Percentiles rank a stretch among this genome's conserved stretches.
phyloP scores from a whole-genome alignment of 2,329 filamentous ascomycete species.

The Cyphellophora europaea region DNA sequence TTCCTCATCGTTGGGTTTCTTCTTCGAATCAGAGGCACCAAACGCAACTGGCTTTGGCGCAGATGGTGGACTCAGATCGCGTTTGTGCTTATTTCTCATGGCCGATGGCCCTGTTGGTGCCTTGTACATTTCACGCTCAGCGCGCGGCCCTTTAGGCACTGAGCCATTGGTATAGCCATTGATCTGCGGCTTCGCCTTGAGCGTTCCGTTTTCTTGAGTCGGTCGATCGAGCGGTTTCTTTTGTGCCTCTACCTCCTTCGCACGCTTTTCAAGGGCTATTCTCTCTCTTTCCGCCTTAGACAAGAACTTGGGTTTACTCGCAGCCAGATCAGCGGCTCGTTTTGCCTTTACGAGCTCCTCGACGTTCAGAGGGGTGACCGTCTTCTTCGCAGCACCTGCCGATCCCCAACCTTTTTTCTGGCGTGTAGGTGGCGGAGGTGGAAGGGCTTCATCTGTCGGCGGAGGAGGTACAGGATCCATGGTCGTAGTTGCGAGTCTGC shows the following conservation, averaged over 20 bases:
- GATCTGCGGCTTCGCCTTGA: conserved; percentile 2
- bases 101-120: conserved; percentile 41
- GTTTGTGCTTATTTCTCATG: conserved; percentile 35
- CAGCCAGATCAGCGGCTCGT: conserved; percentile 73
- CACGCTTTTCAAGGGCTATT: conserved; percentile 66
- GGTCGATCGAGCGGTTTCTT: conserved; percentile 24
- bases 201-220: conserved; percentile 4
- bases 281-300: conserved; percentile 75
- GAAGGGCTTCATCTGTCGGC: conserved; percentile 26
- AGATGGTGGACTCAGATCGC: conserved; percentile 45
- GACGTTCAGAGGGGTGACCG: conserved; percentile 58
- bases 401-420: conserved; percentile 46
- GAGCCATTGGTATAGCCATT: conserved; percentile 8
- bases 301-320: conserved; percentile 80
- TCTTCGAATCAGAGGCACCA: conserved; percentile 27
- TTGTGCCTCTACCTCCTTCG: conserved; percentile 60
- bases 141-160: conserved; percentile 64
- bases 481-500: too few relatives aligned
- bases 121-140: conserved; percentile 47
- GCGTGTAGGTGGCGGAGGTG: conserved; percentile 31
- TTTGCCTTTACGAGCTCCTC: conserved; percentile 80
- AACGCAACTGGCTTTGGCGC: conserved; percentile 32
- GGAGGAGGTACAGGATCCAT: conserved; percentile 29
- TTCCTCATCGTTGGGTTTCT: conserved; percentile 37
- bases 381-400: conserved; percentile 27